These are phyloP conservation scores for Erythrophleum ivorense DNA, from an alignment of 331 rosid genomes.

Conservation along the genomic window DNA sequence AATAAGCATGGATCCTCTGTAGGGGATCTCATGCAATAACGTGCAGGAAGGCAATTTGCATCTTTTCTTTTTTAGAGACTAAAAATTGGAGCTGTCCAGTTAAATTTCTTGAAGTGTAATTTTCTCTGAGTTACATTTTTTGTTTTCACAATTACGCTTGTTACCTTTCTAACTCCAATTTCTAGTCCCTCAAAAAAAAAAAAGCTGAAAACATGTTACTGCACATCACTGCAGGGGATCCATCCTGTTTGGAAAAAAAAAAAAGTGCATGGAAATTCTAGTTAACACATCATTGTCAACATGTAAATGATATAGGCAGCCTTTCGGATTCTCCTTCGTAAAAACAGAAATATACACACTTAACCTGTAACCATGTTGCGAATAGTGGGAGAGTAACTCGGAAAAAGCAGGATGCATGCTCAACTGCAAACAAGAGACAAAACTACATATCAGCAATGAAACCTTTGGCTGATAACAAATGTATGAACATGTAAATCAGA, in stretches of 20 bases:
- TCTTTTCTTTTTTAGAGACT: no score
- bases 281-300: slow-evolving; percentile 12
- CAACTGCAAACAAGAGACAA: slow-evolving; percentile 66
- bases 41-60: no score
- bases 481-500: slow-evolving; percentile 11
- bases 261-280: neutral
- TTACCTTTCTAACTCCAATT: no score
- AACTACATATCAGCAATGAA: slow-evolving; percentile 32
- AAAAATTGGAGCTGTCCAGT: no score
- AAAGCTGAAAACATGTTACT: no score
- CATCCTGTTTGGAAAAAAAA: no score
- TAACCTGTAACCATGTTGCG: slow-evolving; percentile 89
- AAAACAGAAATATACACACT: neutral
- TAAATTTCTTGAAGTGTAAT: no score
- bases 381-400: slow-evolving; percentile 73
- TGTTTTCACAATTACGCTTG: no score
- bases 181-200: no score
- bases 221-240: no score
- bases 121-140: no score
- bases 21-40: no score
- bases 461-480: slow-evolving; percentile 27
- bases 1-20: neutral
- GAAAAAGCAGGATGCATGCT: slow-evolving; percentile 81
- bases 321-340: neutral
- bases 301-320: slow-evolving; percentile 24